Evolutionary conservation across 306 rosid species (phyloP).

Genomic region (Cucurbita ficifolia): DNA sequence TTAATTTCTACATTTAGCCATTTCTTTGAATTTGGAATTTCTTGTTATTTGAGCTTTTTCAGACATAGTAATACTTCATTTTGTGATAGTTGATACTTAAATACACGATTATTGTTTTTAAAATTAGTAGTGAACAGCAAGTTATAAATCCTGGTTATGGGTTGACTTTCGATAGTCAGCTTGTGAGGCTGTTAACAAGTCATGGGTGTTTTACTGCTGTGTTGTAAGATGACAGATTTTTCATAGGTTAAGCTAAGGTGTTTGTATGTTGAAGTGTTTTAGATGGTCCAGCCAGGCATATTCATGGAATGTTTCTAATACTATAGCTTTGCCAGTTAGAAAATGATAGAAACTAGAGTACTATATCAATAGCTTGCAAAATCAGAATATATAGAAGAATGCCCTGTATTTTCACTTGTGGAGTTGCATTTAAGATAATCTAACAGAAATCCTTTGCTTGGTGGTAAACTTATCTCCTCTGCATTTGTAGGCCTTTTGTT

Average conservation of each 20-base stretch:
- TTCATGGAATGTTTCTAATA: background rate
- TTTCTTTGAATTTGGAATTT: background rate
- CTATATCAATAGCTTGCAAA: background rate
- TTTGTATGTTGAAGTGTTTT: background rate
- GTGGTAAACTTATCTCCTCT: background rate
- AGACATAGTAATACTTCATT: background rate
- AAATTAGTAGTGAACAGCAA: background rate
- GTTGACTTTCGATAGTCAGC: background rate
- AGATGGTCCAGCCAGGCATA: background rate
- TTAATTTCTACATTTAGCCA: background rate
- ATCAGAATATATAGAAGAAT: background rate
- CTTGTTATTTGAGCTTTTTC: background rate
- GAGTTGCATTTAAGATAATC: background rate
- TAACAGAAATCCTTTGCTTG: background rate
- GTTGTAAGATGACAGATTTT: background rate
- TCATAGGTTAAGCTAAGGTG: background rate
- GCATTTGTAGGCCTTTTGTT: background rate
- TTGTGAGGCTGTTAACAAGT: background rate
- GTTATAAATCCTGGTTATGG: background rate
- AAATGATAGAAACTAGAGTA: background rate
- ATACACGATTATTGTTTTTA: background rate
- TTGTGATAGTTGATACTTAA: background rate
- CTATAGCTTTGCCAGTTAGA: background rate
- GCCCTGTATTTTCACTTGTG: background rate
- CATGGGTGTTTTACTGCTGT: background rate